Percentiles rank a stretch among this genome's conserved stretches.
Conservation (phyloP, 371 early-diverging fungal genomes). For the Rhizopus stolonifer region DNA sequence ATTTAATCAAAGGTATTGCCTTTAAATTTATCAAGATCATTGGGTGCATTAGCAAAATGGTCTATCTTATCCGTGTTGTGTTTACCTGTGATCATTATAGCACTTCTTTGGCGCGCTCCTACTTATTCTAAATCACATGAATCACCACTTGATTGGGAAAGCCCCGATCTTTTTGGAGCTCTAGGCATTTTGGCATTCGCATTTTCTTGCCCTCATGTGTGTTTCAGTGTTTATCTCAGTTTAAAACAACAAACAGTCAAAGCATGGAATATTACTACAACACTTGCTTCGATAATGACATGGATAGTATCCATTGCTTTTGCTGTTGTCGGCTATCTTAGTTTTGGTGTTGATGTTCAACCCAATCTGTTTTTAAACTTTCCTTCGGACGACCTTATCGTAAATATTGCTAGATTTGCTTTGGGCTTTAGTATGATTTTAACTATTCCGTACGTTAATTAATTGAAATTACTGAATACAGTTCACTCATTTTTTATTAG, state of each 20-base stretch:
- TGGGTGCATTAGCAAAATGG: conserved; percentile 53
- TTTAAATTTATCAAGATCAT: conserved; percentile 51
- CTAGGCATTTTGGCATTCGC: conserved; percentile 67
- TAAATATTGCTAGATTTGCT: conserved; percentile 54
- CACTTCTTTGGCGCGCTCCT: conserved; percentile 49
- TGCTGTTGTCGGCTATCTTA: conserved; percentile 57
- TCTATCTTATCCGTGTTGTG: conserved; percentile 57
- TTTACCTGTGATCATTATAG: conserved; percentile 53
- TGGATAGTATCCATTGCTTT: conserved; percentile 59
- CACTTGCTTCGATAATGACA: conserved; percentile 47
- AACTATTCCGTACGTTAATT: conserved; percentile 48
- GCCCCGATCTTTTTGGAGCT: conserved; percentile 54
- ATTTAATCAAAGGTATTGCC: conserved; percentile 42
- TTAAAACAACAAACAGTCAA: conserved; percentile 41
- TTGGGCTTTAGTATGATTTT: conserved; percentile 60
- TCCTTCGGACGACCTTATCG: conserved; percentile 47
- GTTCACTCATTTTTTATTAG: conserved; percentile 14
- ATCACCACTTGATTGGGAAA: conserved; percentile 43
- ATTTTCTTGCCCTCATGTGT: conserved; percentile 60
- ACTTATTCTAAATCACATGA: conserved; percentile 54
- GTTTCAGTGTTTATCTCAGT: conserved; percentile 54
- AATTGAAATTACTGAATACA: conserved; percentile 2
- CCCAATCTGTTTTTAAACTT: conserved; percentile 62
- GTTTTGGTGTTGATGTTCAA: conserved; percentile 55
- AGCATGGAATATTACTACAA: conserved; percentile 49